Percentiles rank a stretch among this genome's conserved stretches.
These are phyloP conservation scores for Eimeria falciformis DNA, from an alignment of 169 alveolate species.

Conservation along the genomic window DNA sequence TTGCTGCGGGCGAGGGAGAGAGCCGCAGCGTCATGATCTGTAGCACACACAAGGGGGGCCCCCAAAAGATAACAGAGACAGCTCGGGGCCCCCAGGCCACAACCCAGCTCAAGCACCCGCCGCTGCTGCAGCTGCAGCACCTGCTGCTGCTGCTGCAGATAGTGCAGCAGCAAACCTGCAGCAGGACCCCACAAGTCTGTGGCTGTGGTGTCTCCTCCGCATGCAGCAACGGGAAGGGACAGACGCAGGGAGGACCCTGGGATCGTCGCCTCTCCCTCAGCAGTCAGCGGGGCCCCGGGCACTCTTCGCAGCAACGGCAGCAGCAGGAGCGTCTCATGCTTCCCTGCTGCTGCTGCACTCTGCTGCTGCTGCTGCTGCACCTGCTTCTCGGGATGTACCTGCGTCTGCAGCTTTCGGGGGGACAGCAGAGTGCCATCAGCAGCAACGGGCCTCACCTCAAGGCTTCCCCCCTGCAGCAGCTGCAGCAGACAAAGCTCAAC, in stretches of 20 bases:
- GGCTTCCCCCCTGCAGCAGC: slow-evolving; percentile 27
- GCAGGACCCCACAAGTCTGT: slow-evolving; percentile 44
- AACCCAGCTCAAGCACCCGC: slow-evolving; percentile 35
- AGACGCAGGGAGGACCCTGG: neutral
- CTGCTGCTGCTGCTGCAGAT: slow-evolving; percentile 31
- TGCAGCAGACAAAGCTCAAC: slow-evolving; percentile 10
- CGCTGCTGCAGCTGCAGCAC: slow-evolving; percentile 57
- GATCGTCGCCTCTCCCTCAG: neutral
- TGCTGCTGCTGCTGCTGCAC: slow-evolving; percentile 9
- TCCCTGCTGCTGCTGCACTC: neutral
- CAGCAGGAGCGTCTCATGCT: slow-evolving; percentile 24
- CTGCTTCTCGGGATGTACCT: neutral
- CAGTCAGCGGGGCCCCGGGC: neutral
- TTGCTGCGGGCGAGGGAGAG: neutral
- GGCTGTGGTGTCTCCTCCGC: neutral
- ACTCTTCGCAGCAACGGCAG: slow-evolving; percentile 34
- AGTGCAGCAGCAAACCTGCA: slow-evolving; percentile 38
- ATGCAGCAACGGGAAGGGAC: neutral
- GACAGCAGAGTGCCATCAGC: slow-evolving; percentile 4
- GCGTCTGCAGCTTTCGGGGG: neutral
- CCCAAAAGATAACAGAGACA: neutral
- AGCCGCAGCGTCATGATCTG: slow-evolving; percentile 33
- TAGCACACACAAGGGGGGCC: neutral
- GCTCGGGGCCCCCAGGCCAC: slow-evolving; percentile 59
- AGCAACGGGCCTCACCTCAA: neutral